Percentiles rank a stretch among this genome's conserved stretches.
These are phyloP conservation scores for Tolypocladium inflatum DNA, from an alignment of 2,329 filamentous ascomycete species.

Conservation along the genomic window DNA sequence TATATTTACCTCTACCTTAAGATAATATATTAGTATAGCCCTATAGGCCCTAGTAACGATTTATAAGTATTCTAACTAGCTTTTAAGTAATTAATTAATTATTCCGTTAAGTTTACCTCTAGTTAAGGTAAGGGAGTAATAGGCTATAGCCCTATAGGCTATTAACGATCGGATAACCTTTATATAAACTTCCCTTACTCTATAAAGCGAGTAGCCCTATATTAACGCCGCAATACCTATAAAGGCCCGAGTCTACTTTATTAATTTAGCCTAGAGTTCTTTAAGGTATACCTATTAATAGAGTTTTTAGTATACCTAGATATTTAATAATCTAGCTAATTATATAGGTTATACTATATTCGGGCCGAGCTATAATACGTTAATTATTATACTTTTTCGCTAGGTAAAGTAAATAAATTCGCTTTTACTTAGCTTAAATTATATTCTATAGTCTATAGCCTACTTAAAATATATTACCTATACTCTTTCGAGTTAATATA, in stretches of 20 bases:
- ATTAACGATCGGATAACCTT: too few relatives aligned
- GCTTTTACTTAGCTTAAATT: not conserved
- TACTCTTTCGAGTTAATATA: not conserved
- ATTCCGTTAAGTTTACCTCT: not conserved
- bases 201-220: too few relatives aligned
- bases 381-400: not conserved
- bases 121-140: not conserved
- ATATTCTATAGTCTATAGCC: not conserved
- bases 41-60: not conserved
- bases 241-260: too few relatives aligned
- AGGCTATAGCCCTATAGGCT: not conserved
- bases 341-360: not conserved
- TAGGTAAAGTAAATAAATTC: not conserved
- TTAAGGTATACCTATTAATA: too few relatives aligned
- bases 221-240: too few relatives aligned
- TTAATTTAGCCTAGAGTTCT: not conserved
- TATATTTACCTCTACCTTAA: too few relatives aligned
- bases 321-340: not conserved
- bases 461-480: not conserved
- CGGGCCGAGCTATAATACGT: too few relatives aligned
- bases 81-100: accelerated
- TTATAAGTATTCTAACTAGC: not conserved
- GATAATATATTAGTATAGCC: too few relatives aligned
- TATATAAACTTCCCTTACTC: too few relatives aligned
- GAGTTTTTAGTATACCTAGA: too few relatives aligned